Evolutionary conservation across 208 protist genomes (phyloP).

Genomic region (Leishmania turanica): DNA sequence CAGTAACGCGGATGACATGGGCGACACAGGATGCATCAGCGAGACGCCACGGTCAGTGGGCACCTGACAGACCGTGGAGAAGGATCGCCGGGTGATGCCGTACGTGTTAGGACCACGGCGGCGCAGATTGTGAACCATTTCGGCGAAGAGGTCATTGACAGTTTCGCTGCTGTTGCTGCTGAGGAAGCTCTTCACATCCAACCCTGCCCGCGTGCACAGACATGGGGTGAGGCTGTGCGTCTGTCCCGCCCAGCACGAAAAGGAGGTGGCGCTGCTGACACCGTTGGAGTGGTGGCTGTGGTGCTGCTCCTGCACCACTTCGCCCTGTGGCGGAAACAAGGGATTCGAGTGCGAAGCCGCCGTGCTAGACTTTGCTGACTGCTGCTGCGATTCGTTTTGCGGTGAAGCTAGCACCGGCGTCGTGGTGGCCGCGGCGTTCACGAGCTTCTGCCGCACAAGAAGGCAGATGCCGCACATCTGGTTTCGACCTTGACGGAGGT

Average conservation of each 20-base stretch:
- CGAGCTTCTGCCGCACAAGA: conserved; percentile 27
- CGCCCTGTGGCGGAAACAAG: not conserved
- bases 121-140: conserved; percentile 47
- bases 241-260: not conserved
- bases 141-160: conserved; percentile 26
- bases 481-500: not conserved
- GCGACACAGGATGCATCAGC: conserved; percentile 2
- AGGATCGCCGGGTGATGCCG: conserved; percentile 41
- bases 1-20: not conserved
- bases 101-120: conserved; percentile 55
- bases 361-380: not conserved
- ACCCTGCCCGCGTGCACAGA: conserved; percentile 11
- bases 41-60: not conserved
- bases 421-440: not conserved
- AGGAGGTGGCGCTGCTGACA: not conserved
- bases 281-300: not conserved
- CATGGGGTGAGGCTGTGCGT: conserved; percentile 19
- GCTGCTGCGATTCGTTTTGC: not conserved
- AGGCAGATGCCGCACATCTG: conserved; percentile 37
- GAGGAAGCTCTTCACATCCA: conserved; percentile 26
- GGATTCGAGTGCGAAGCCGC: not conserved
- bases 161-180: conserved; percentile 8
- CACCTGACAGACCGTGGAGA: conserved; percentile 16
- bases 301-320: not conserved
- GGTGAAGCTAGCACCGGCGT: not conserved